Evolutionary conservation across 441 rosid species (phyloP), one percentile per base, ranked within the genome.

Genomic region (Erodium texanum): DNA sequence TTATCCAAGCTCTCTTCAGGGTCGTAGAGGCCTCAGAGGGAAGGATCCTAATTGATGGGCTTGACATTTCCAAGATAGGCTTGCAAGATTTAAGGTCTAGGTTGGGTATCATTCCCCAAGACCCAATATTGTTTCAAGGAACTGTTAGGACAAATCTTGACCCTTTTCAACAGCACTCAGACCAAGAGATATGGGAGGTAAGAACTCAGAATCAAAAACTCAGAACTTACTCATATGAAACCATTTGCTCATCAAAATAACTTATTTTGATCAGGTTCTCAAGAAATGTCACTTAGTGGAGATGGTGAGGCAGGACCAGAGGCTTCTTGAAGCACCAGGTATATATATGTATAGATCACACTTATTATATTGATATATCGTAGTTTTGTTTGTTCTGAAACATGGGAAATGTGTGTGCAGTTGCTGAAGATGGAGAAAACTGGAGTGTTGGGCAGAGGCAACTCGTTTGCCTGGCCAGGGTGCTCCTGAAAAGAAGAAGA

Each of bases 391-490:
- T 11, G 45, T 38, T 38, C 45, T 38, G 45, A 38, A 38, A 38
- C 14, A 38, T 7, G 45, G 14, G 45, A 38, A 38, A 4, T 11
- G 14, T 58, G 58, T 58, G 62, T 1, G 69, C 81, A 87, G 96
- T 89, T 34, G 84, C 85, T 7, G 87, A 87, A 78, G 87, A 86
- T 36, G 93, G 93, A 22, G 82, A 80, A 74, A 86, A 89, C 70
- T 89, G 89, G 89, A 89, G 96, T 36, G 83, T 86, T 3, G 96
- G 89, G 59, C 93, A 86, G 69, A 78, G 90, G 68, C 92, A 86
- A 73, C 89, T 89, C 14, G 83, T 85, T 24, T 89, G 90, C 66
- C 76, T 88, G 10, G 86, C 85, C 7, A 76, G 93, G 64, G 86
- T 80, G 45, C 82, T 87, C 22, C 78, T 87, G 9, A 84, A 82